Evolutionary conservation across 495 filamentous ascomycete genomes (phyloP).

Genomic region (Pseudotulostoma volvatum): DNA sequence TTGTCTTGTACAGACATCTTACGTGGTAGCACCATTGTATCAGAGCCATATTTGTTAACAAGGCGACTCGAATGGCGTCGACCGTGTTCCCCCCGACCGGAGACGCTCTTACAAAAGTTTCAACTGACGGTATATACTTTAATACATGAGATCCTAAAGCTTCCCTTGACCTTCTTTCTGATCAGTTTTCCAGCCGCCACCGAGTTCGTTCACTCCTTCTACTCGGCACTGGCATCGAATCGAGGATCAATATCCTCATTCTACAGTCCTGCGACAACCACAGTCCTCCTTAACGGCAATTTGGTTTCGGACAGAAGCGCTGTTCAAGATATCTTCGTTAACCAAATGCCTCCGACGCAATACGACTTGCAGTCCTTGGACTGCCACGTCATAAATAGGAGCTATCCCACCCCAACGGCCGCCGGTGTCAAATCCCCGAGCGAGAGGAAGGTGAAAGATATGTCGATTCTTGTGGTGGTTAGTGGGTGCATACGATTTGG

Average conservation of each 20-base stretch:
- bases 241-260: conserved; percentile 37
- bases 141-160: too few relatives aligned
- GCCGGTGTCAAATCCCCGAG: conserved; percentile 18
- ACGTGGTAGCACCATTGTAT: too few relatives aligned
- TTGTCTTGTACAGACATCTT: too few relatives aligned
- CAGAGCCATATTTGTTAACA: too few relatives aligned
- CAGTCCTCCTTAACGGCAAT: conserved; percentile 53
- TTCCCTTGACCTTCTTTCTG: conserved; percentile 3
- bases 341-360: conserved; percentile 40
- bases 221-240: conserved; percentile 37
- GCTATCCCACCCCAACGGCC: conserved; percentile 30
- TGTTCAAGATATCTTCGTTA: conserved; percentile 43
- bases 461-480: conserved; percentile 53
- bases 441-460: conserved; percentile 32
- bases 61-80: too few relatives aligned
- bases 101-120: conserved; percentile 30
- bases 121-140: conserved; percentile 32
- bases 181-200: conserved; percentile 28
- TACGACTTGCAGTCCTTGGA: conserved; percentile 56
- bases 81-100: conserved; percentile 12
- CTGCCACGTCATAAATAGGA: conserved; percentile 55
- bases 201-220: conserved; percentile 36
- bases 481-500: conserved; percentile 50
- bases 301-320: conserved; percentile 34
- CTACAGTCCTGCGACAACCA: conserved; percentile 36